These are phyloP conservation scores for Colletotrichum nymphaeae DNA, from an alignment of 2,329 filamentous ascomycete genomes.

Conservation along the genomic window DNA sequence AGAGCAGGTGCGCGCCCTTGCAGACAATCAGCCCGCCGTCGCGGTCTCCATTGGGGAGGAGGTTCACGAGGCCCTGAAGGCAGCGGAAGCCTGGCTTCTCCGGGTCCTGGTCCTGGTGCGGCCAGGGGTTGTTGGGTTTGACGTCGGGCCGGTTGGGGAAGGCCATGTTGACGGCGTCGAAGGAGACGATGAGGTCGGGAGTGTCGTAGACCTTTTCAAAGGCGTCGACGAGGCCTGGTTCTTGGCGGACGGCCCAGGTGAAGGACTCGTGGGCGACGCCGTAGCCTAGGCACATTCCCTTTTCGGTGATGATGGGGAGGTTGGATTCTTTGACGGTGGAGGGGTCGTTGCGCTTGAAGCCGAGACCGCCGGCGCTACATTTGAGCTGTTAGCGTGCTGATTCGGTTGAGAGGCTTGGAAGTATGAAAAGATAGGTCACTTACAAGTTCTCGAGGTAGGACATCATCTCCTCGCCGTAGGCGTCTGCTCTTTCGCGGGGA, in stretches of 20 bases:
- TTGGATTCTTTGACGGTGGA: slow-evolving; percentile 48
- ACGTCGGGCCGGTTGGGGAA: slow-evolving; percentile 21
- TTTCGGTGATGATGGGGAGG: slow-evolving; percentile 24
- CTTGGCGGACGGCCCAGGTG: slow-evolving; percentile 18
- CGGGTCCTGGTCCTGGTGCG: slow-evolving; percentile 24
- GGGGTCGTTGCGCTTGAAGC: slow-evolving; percentile 48
- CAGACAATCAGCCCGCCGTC: slow-evolving; percentile 23
- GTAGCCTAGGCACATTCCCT: slow-evolving; percentile 27
- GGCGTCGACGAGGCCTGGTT: slow-evolving; percentile 13
- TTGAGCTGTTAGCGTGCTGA: background rate
- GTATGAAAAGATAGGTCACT: background rate
- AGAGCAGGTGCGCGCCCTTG: slow-evolving; percentile 25
- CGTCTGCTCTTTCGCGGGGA: slow-evolving; percentile 1
- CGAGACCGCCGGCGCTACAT: slow-evolving; percentile 22
- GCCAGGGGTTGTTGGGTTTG: slow-evolving; percentile 19
- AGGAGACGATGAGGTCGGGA: slow-evolving; percentile 15
- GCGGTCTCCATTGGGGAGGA: slow-evolving; percentile 7
- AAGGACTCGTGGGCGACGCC: slow-evolving; percentile 21
- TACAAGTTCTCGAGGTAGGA: slow-evolving; percentile 14
- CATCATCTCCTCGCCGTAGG: slow-evolving; percentile 17
- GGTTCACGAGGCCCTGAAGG: slow-evolving; percentile 11
- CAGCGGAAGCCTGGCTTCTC: slow-evolving; percentile 18
- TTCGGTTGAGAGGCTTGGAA: too few relatives aligned
- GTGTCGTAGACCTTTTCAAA: slow-evolving; percentile 26
- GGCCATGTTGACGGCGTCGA: slow-evolving; percentile 24